Evolutionary conservation across 192 early-diverging fungal genomes (phyloP).

Genomic region (Podila horticola): DNA sequence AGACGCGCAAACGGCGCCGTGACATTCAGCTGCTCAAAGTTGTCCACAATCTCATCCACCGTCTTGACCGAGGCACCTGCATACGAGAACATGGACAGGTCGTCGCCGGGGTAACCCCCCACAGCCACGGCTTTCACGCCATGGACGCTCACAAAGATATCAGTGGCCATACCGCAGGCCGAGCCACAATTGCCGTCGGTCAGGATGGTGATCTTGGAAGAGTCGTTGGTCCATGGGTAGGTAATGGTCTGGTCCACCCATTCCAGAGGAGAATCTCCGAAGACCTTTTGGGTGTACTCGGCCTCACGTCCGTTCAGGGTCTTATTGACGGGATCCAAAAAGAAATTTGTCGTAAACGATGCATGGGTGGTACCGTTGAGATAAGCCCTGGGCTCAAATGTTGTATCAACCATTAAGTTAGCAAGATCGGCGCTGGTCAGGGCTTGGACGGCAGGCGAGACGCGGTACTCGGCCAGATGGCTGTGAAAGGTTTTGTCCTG

Average conservation of each 20-base stretch:
- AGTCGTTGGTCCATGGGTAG: slow-evolving; percentile 17
- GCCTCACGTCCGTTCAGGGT: background rate
- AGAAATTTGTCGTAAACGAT: slow-evolving; percentile 7
- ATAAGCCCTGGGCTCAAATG: background rate
- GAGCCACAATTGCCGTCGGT: slow-evolving; percentile 33
- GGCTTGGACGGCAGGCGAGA: background rate
- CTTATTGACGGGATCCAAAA: background rate
- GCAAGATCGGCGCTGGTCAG: background rate
- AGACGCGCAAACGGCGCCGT: background rate
- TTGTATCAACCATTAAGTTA: no score
- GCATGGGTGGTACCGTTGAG: background rate
- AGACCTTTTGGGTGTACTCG: slow-evolving; percentile 3
- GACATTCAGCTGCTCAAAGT: background rate
- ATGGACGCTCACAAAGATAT: slow-evolving; percentile 4
- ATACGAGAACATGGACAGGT: slow-evolving; percentile 21
- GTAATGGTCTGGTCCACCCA: background rate
- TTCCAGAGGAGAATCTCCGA: background rate
- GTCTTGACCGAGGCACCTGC: slow-evolving; percentile 3
- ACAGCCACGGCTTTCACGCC: slow-evolving; percentile 18
- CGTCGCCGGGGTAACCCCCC: background rate
- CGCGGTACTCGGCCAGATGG: background rate
- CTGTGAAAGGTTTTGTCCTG: background rate
- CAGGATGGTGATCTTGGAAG: slow-evolving; percentile 12
- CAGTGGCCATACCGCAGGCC: slow-evolving; percentile 15
- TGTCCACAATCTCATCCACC: background rate